A percentile compares a stretch with the other conserved stretches of the same genome.
phyloP scores from a whole-genome alignment of 306 rosid species.

The Begonia fuchsioides region DNA sequence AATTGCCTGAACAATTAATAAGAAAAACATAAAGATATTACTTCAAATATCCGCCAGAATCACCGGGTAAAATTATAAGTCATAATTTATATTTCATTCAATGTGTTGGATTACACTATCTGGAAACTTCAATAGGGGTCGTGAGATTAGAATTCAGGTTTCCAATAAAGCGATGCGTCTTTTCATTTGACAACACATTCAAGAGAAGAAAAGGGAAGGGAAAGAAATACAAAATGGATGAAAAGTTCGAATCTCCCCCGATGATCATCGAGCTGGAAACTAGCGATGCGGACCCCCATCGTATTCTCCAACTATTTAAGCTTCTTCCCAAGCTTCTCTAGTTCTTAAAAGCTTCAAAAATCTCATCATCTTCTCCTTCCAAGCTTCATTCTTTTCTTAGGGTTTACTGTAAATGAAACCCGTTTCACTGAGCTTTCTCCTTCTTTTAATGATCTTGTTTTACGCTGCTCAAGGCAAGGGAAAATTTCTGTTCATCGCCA shows the following conservation, averaged over 20 bases:
- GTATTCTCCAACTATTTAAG: constrained; percentile 15
- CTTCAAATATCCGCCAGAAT: too few species aligned
- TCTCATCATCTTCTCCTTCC: constrained; percentile 4
- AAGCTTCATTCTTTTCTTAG: constrained; percentile 4
- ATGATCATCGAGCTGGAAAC: neutral
- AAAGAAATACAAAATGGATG: constrained; percentile 7
- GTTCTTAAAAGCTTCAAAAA: neutral
- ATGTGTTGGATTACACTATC: neutral
- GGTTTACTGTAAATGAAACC: constrained; percentile 25
- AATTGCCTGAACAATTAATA: too few species aligned
- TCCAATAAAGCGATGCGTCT: neutral
- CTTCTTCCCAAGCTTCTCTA: neutral
- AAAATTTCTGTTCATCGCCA: neutral
- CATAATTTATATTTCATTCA: neutral
- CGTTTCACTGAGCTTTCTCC: constrained; percentile 29
- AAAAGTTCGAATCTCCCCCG: constrained; percentile 10
- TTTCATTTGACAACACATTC: constrained; percentile 17
- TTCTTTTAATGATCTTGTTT: constrained; percentile 37
- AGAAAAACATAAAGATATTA: neutral
- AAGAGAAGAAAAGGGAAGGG: constrained; percentile 17
- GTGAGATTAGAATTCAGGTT: neutral
- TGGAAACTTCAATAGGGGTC: too few species aligned
- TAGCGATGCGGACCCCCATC: constrained; percentile 27
- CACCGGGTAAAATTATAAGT: too few species aligned
- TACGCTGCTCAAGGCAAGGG: constrained; percentile 43